A percentile compares a stretch with the other conserved stretches of the same genome.
Evolutionary conservation across 345 rosid genomes (phyloP).

Genomic region (Eucalyptus sp.): DNA sequence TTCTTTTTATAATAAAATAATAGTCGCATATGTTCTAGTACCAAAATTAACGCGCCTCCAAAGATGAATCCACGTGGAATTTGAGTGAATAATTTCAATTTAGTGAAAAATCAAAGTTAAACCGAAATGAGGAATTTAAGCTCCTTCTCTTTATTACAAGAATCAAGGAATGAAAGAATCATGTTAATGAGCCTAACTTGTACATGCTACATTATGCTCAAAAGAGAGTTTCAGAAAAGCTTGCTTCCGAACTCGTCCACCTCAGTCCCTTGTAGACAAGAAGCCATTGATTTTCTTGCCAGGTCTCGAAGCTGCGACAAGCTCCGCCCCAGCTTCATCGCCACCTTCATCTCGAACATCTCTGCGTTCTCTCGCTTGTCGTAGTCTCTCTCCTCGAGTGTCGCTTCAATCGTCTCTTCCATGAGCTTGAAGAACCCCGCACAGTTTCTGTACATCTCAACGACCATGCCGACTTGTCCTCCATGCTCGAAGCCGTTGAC

Average conservation of each 20-base stretch:
- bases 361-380: conserved; percentile 23
- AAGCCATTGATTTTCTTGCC: conserved; percentile 7
- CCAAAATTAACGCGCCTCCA: neutral
- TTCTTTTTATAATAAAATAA: neutral
- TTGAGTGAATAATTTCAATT: neutral
- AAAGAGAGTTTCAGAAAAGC: conserved; percentile 7
- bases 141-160: neutral
- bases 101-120: neutral
- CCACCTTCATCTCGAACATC: conserved; percentile 25
- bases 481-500: conserved; percentile 31
- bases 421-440: conserved; percentile 23
- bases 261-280: neutral
- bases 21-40: neutral
- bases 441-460: conserved; percentile 43
- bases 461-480: conserved; percentile 41
- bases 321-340: conserved; percentile 37
- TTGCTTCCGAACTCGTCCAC: conserved; percentile 35
- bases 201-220: neutral
- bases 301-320: conserved; percentile 27
- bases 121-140: neutral
- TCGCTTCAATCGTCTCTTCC: conserved; percentile 16
- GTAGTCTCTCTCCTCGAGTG: conserved; percentile 1
- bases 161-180: neutral
- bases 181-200: neutral
- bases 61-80: neutral